phyloP scores from a whole-genome alignment of 768 basidiomycete species.

The Tephrocybe sp. region DNA sequence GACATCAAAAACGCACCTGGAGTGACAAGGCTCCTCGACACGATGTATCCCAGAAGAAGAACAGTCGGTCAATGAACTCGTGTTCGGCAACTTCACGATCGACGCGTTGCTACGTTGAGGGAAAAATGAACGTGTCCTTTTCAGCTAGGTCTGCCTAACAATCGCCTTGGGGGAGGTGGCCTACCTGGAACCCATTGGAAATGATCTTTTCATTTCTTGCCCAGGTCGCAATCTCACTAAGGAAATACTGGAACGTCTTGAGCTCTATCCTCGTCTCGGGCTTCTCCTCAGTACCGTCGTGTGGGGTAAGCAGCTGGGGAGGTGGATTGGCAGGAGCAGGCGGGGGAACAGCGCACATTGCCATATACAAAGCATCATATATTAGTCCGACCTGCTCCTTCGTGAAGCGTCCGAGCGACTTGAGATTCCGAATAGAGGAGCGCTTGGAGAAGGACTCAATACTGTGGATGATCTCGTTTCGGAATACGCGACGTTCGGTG shows the following conservation, averaged over 20 bases:
- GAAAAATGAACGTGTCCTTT: conserved; percentile 1
- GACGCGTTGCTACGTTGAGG: conserved; percentile 64
- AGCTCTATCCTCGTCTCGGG: conserved; percentile 89
- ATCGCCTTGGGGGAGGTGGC: conserved; percentile 3
- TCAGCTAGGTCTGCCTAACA: background rate
- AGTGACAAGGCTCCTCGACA: conserved; percentile 83
- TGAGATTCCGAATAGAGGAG: conserved; percentile 84
- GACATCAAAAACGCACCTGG: conserved; percentile 47
- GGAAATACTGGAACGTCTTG: conserved; percentile 81
- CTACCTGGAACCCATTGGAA: conserved; percentile 85
- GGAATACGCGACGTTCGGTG: conserved; percentile 79
- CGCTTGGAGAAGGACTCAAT: conserved; percentile 96
- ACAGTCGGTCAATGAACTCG: conserved; percentile 90
- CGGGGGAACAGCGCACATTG: conserved; percentile 75
- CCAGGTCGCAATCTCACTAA: conserved; percentile 94
- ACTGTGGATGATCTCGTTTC: conserved; percentile 86
- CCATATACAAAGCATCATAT: conserved; percentile 90
- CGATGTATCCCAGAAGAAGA: conserved; percentile 91
- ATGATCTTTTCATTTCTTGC: conserved; percentile 92
- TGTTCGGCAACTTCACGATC: conserved; percentile 94
- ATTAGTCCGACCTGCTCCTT: conserved; percentile 87
- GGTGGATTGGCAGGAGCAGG: conserved; percentile 49
- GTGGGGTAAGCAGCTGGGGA: conserved; percentile 52
- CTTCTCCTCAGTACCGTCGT: conserved; percentile 65
- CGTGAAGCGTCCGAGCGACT: conserved; percentile 71